Evolutionary conservation across 345 rosid species (phyloP).

Genomic region (Rhizophora apiculata): DNA sequence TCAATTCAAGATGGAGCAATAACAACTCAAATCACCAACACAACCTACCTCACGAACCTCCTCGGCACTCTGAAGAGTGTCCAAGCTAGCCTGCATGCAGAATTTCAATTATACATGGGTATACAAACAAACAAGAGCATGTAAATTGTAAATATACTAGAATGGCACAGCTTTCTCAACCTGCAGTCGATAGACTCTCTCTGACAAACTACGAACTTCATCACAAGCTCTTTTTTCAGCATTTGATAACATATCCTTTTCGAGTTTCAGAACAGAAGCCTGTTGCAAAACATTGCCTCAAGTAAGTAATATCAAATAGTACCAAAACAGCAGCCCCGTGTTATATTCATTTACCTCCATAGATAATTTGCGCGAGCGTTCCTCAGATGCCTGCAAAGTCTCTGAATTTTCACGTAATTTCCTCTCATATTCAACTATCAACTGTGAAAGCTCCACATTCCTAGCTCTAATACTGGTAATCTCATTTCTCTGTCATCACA

Average conservation of each 20-base stretch:
- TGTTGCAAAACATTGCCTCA: slow-evolving; percentile 23
- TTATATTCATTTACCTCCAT: slow-evolving; percentile 60
- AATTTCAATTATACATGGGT: background rate
- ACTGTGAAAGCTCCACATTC: slow-evolving; percentile 84
- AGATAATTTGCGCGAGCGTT: slow-evolving; percentile 62
- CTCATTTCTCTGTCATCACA: slow-evolving; percentile 60
- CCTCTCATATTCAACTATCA: slow-evolving; percentile 73
- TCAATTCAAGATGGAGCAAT: background rate
- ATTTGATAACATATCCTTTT: slow-evolving; percentile 71
- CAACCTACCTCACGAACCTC: slow-evolving; percentile 80
- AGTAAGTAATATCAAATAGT: slow-evolving; percentile 16
- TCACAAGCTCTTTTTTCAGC: slow-evolving; percentile 89
- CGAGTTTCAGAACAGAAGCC: slow-evolving; percentile 71
- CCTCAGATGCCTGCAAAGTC: slow-evolving; percentile 69
- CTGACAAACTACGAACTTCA: slow-evolving; percentile 81
- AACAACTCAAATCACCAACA: background rate
- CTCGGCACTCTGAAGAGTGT: slow-evolving; percentile 75
- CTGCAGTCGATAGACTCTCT: slow-evolving; percentile 82
- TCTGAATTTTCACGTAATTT: slow-evolving; percentile 78
- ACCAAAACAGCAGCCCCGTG: slow-evolving; percentile 4
- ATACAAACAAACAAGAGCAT: slow-evolving; percentile 19
- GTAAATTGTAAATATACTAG: slow-evolving; percentile 1
- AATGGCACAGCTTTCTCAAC: slow-evolving; percentile 32
- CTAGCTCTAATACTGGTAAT: slow-evolving; percentile 58
- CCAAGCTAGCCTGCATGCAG: slow-evolving; percentile 75